Evolutionary conservation across 192 early-diverging fungal genomes (phyloP).

Genomic region (Coemansia guatemalensis): DNA sequence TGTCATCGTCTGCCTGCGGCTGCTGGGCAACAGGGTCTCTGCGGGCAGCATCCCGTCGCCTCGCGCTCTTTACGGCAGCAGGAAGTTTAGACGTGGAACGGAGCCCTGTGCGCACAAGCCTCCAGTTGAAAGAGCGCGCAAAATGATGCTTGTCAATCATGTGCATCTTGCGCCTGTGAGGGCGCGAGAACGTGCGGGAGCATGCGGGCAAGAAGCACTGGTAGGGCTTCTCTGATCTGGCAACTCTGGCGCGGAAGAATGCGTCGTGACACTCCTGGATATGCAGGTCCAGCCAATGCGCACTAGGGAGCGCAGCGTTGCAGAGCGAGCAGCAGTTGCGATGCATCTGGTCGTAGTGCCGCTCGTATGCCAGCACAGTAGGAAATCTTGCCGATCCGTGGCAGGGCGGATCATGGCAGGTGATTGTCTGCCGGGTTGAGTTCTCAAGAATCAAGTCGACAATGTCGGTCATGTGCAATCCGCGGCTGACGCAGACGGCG

Average conservation of each 20-base stretch:
- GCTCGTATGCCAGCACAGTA: conserved; percentile 27
- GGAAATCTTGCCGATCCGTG: conserved; percentile 21
- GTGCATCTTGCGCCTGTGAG: conserved; percentile 31
- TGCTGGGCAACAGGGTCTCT: neutral
- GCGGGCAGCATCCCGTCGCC: neutral
- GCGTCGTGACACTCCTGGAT: conserved; percentile 47
- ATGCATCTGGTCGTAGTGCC: conserved; percentile 50
- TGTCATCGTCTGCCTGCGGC: neutral
- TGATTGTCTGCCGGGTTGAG: conserved; percentile 14
- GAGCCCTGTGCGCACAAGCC: conserved; percentile 24
- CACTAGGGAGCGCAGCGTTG: conserved; percentile 33
- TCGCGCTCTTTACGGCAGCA: neutral
- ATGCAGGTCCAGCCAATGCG: conserved; percentile 53
- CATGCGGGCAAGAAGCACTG: conserved; percentile 36
- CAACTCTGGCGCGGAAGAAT: conserved; percentile 29
- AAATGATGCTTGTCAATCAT: conserved; percentile 43
- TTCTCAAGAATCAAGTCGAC: conserved; percentile 4
- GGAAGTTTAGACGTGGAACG: neutral
- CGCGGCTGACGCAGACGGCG: neutral
- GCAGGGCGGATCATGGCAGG: conserved; percentile 47
- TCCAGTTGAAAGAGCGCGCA: conserved; percentile 39
- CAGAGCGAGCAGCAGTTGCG: conserved; percentile 32
- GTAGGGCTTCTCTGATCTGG: conserved; percentile 29
- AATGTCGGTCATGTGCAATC: conserved; percentile 1
- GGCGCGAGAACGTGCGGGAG: conserved; percentile 15